Conservation (phyloP, 2,329 filamentous ascomycete genomes). For the Metarhizium sp. region DNA sequence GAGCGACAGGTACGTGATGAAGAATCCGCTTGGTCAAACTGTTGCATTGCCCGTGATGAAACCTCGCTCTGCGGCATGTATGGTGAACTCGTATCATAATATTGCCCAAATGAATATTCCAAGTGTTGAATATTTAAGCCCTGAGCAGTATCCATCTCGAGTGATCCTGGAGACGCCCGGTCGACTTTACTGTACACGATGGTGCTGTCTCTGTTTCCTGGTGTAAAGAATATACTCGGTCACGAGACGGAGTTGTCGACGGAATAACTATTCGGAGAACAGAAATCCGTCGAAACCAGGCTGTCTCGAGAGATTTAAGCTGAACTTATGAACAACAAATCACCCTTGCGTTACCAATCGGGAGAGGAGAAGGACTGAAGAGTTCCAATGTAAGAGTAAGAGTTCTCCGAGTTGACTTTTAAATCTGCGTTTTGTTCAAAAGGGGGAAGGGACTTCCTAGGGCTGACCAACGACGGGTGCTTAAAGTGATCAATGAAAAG, state of each 20-base stretch:
- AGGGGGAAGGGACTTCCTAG: neutral
- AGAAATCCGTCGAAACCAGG: neutral
- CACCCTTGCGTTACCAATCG: neutral
- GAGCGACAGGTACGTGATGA: slow-evolving; percentile 2
- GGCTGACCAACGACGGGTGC: neutral
- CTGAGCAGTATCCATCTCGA: neutral
- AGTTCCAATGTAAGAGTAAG: neutral
- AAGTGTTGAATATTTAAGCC: neutral
- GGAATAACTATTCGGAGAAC: neutral
- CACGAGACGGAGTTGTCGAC: neutral
- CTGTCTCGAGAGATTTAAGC: neutral
- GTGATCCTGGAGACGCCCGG: neutral
- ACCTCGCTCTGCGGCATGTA: slow-evolving; percentile 1
- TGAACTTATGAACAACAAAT: neutral
- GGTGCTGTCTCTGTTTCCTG: neutral
- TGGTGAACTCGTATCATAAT: neutral
- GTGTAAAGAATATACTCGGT: neutral
- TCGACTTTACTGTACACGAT: neutral
- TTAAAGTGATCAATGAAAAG: neutral
- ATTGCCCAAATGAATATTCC: neutral
- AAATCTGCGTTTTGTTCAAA: neutral
- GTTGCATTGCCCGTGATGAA: neutral
- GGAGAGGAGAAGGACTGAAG: neutral
- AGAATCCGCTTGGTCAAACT: slow-evolving; percentile 1
- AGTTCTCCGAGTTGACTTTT: neutral